Base-by-base conservation (phyloP, 1,284 basidiomycete genomes). In the Microbotryomycetes sp. region DNA sequence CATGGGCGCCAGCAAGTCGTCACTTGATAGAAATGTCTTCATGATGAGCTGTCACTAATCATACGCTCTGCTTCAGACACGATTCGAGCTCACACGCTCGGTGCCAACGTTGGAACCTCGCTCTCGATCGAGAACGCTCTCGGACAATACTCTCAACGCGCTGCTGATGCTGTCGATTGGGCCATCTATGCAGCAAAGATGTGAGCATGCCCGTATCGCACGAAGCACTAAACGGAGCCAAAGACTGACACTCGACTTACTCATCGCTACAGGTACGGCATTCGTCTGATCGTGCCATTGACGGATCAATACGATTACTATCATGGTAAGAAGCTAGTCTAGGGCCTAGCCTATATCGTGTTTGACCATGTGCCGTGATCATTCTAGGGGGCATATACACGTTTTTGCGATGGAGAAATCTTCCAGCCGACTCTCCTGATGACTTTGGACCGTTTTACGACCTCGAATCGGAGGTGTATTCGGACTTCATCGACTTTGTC, bases 221-320 rank as follows among this genome's bases (percentile, higher is more conserved):
- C n/a, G 15, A 16, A n/a, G 45, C 4, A 42, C 7, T 45, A 7
- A 22, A 42, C 29, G 16, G 6, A 4, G 29, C n/a, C n/a, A n/a
- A n/a, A n/a, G n/a, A n/a, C n/a, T n/a, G n/a, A n/a, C 2, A 5
- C 22, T 9, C 9, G 3, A 5, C 3, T 53, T 19, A 42, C 48
- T 29, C 25, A 25, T 22, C 36, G 12, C 16, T 19, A 31, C 56
- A 69, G 64, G 23, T 76, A 77, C 65, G 75, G 74, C 16, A 31
- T 76, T 16, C 71, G 73, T n/a, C 66, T 78, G 14, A 64, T 77
- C 50, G 71, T 78, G 25, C 77, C 77, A 0, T 64, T 77, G 4
- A 67, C 72, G 1, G 76, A 78, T 51, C 75, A 77, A 49, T 72
- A 66, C 51, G 69, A 69, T 49, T 71, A 73, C 54, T 72, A 73